Conservation (phyloP, 1,284 basidiomycete species). For the Moesziomyces globuligerus region DNA sequence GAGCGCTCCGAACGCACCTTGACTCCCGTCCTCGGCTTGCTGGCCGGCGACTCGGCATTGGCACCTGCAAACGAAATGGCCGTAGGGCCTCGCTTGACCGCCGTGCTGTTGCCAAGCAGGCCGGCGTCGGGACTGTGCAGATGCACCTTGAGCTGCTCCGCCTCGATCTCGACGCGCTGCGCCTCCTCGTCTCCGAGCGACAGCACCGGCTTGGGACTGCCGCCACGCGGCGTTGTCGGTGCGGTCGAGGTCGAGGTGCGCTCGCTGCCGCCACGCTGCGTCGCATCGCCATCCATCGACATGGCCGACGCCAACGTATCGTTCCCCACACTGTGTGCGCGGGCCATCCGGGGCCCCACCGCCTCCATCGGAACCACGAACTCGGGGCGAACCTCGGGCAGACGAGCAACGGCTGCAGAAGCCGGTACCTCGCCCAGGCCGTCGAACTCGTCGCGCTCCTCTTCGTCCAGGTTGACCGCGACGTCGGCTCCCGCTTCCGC, state of each 20-base stretch:
- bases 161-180: constrained; percentile 33
- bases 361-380: constrained; percentile 1
- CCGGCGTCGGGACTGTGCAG: constrained; percentile 2
- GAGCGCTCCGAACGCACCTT: constrained; percentile 4
- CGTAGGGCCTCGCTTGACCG: constrained; percentile 21
- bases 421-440: constrained; percentile 60
- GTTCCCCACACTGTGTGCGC: constrained; percentile 15
- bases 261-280: constrained; percentile 4
- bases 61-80: constrained; percentile 25
- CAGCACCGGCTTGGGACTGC: constrained; percentile 14
- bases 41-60: neutral
- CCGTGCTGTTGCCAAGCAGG: neutral
- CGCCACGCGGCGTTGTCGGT: constrained; percentile 23
- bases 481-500: neutral
- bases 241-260: constrained; percentile 25
- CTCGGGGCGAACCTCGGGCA: constrained; percentile 24
- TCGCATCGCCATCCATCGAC: neutral
- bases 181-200: constrained; percentile 44
- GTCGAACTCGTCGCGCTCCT: constrained; percentile 67
- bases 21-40: neutral
- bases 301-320: constrained; percentile 13
- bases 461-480: constrained; percentile 61
- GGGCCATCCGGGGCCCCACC: neutral
- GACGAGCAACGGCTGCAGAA: constrained; percentile 28
- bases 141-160: constrained; percentile 18